Evolutionary conservation across 169 alveolate species (phyloP), one percentile per base, ranked within the genome.

Genomic region (Babesia sp.): DNA sequence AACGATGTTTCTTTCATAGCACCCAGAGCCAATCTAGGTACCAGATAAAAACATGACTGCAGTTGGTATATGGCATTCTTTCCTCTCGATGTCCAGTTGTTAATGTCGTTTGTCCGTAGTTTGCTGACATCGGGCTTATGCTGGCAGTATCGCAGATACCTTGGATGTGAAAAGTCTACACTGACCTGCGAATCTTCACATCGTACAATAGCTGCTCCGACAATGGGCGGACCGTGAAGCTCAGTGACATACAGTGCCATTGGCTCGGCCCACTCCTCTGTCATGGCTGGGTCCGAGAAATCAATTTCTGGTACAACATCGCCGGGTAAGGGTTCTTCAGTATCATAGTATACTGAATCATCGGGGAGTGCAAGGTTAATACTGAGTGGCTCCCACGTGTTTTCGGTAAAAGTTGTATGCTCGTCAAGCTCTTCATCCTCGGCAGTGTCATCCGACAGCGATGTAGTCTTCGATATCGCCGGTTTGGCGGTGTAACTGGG

Each of bases 1-100:
- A 71, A 50, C 33, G 83, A 45, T 9, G 53, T 22, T 22, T 20
- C 39, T 46, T 71, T 41, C 79, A 44, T 46, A 33, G 83, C 64
- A 22, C 84, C 87, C 7, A 71, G 57, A 3, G 87, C 83, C 5
- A 79, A 44, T 31, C 54, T 66, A 20, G 83, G 76, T 22, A 79
- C 50, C 54, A 79, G 54, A 29, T 79, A 79, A 22, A 55, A 61
- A 24, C 70, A 37, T 22, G 63, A 14, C 44, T 69, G 71, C 22
- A 79, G 76, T 45, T 70, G 69, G 14, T 39, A 14, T 2, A 28
- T 50, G 22, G 83, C 80, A 16, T 26, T 2, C n/a, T n/a, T 11
- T 48, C 63, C 81, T 24, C 36, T 57, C 22, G 55, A 1, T 12
- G 83, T 71, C 72, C 74, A 64, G 61, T 37, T 64, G 61, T 64